These are phyloP conservation scores for Protomyces lactucae-debilis DNA, from an alignment of 1,139 yeast genomes.

Conservation along the genomic window DNA sequence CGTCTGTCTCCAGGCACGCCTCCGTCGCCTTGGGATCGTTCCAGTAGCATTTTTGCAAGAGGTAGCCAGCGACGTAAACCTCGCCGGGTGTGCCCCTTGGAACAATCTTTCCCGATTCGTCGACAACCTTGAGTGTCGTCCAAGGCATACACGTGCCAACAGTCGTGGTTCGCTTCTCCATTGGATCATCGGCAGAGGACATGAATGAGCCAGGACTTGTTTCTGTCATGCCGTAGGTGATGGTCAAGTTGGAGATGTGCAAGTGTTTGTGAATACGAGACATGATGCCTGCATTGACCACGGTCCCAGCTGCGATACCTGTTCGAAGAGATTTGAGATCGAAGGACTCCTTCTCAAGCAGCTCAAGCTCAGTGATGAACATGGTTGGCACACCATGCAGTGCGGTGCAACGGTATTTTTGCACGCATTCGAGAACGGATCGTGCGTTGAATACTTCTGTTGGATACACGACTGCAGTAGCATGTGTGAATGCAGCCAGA, in stretches of 20 bases:
- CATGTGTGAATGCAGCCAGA: slow-evolving; percentile 36
- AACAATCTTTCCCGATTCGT: slow-evolving; percentile 32
- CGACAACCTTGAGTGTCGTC: slow-evolving; percentile 37
- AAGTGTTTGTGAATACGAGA: not conserved
- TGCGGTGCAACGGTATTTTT: slow-evolving; percentile 37
- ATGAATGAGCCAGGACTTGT: slow-evolving; percentile 40
- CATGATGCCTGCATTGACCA: slow-evolving; percentile 2
- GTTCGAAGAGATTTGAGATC: slow-evolving; percentile 31
- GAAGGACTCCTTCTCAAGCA: slow-evolving; percentile 33
- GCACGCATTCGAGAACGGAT: slow-evolving; percentile 35
- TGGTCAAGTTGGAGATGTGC: slow-evolving; percentile 34
- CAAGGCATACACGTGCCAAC: slow-evolving; percentile 39
- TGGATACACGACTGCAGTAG: slow-evolving; percentile 39
- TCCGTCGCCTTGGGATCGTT: slow-evolving; percentile 36
- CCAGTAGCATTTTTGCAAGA: slow-evolving; percentile 37
- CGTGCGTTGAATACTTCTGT: slow-evolving; percentile 38
- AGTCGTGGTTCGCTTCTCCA: slow-evolving; percentile 36
- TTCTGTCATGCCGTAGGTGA: slow-evolving; percentile 42
- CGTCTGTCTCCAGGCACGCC: slow-evolving; percentile 33
- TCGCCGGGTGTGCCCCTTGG: slow-evolving; percentile 37
- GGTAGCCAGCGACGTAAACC: slow-evolving; percentile 38
- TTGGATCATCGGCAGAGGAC: slow-evolving; percentile 37
- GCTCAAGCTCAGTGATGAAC: slow-evolving; percentile 39
- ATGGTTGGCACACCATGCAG: slow-evolving; percentile 41
- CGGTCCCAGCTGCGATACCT: slow-evolving; percentile 7